These are phyloP conservation scores for Globisporangium polare DNA, from an alignment of 352 stramenopile species.

Conservation along the genomic window DNA sequence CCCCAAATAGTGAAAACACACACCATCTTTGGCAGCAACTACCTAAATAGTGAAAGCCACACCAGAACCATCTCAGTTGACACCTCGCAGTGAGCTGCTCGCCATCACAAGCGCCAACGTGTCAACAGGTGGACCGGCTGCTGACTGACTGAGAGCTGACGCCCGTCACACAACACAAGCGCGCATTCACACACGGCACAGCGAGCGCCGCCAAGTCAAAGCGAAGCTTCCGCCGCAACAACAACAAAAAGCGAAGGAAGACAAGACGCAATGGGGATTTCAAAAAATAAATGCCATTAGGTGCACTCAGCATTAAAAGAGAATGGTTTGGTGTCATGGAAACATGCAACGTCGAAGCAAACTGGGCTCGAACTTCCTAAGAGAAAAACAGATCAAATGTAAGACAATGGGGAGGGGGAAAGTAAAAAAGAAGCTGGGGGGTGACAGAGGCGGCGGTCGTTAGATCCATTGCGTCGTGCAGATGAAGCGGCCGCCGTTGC, in stretches of 20 bases:
- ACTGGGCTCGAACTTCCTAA: conserved; percentile 8
- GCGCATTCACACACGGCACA: not conserved
- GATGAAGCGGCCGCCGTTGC: conserved; percentile 80
- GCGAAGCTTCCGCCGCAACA: not conserved
- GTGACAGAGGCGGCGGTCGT: conserved; percentile 13
- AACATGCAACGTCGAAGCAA: conserved; percentile 15
- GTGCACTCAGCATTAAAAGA: conserved; percentile 10
- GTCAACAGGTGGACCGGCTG: not conserved
- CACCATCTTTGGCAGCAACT: too few species aligned
- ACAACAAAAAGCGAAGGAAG: not conserved
- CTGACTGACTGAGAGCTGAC: not conserved
- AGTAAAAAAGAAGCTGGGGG: conserved; percentile 3
- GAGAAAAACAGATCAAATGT: conserved; percentile 16
- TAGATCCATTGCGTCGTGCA: conserved; percentile 80
- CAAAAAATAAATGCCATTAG: conserved; percentile 16
- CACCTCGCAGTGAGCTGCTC: not conserved
- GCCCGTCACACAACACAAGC: not conserved
- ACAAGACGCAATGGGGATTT: not conserved
- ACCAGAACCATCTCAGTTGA: too few species aligned
- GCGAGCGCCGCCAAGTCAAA: not conserved
- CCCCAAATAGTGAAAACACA: too few species aligned
- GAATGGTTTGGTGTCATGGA: conserved; percentile 23
- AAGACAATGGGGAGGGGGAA: conserved; percentile 16
- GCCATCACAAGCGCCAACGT: not conserved
- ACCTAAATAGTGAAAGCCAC: too few species aligned